Conservation (phyloP, 495 filamentous ascomycete species). For the Annulohypoxylon moriforme region DNA sequence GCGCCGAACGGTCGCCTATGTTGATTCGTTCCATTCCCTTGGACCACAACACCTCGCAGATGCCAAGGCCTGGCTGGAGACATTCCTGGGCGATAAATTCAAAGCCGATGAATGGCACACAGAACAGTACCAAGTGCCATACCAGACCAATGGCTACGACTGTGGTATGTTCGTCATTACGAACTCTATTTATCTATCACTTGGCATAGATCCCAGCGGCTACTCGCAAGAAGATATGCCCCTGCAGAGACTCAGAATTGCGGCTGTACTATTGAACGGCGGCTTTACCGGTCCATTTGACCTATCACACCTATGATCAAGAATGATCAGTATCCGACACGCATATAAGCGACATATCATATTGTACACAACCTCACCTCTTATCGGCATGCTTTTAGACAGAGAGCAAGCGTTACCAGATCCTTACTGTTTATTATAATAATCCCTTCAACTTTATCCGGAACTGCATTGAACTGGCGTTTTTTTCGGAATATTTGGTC, state of each 20-base stretch:
- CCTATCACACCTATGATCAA: slow-evolving; percentile 46
- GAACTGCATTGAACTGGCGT: slow-evolving; percentile 26
- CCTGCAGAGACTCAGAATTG: slow-evolving; percentile 70
- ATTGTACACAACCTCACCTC: not conserved
- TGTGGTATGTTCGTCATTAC: slow-evolving; percentile 85
- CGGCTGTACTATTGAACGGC: slow-evolving; percentile 74
- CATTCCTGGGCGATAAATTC: slow-evolving; percentile 68
- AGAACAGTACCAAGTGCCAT: slow-evolving; percentile 58
- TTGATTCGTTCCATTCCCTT: slow-evolving; percentile 71
- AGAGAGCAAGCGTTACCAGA: not conserved
- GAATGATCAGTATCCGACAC: not conserved
- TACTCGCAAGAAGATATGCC: slow-evolving; percentile 69
- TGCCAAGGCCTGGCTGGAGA: slow-evolving; percentile 62
- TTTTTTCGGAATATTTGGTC: slow-evolving; percentile 20
- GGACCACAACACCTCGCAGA: slow-evolving; percentile 41
- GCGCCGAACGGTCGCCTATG: slow-evolving; percentile 73
- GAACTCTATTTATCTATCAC: slow-evolving; percentile 74
- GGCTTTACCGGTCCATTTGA: slow-evolving; percentile 66
- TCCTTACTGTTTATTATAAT: slow-evolving; percentile 2
- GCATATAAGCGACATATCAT: not conserved
- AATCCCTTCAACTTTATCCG: not conserved
- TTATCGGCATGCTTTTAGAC: not conserved
- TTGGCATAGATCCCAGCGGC: slow-evolving; percentile 70
- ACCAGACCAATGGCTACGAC: slow-evolving; percentile 77
- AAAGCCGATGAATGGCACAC: slow-evolving; percentile 71